Conservation (phyloP, 352 stramenopile species). For the Phytophthora melonis region DNA sequence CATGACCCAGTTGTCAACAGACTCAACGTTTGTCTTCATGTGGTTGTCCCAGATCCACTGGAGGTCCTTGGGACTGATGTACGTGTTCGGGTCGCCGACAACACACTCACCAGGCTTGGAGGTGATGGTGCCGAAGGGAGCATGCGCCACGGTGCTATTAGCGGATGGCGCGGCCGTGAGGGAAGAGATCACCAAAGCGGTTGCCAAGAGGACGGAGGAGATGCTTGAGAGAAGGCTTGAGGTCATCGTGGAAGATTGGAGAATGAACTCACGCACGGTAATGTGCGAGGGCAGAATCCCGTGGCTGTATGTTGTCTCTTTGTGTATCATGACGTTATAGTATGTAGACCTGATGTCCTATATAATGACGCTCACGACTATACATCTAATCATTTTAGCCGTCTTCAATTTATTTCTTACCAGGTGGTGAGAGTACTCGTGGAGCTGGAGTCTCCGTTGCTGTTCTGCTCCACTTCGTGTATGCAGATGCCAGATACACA, state of each 20-base stretch:
- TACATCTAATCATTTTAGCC: too few relatives aligned
- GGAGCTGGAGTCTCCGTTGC: too few relatives aligned
- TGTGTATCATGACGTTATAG: too few relatives aligned
- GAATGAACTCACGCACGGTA: not conserved
- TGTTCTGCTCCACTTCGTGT: too few relatives aligned
- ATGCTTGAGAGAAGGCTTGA: constrained; percentile 15
- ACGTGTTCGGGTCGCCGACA: constrained; percentile 17
- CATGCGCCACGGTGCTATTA: constrained; percentile 14
- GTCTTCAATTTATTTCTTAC: too few relatives aligned
- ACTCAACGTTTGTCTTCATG: not conserved
- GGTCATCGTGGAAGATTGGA: constrained; percentile 10
- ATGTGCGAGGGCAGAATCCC: too few relatives aligned
- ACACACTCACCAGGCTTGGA: constrained; percentile 7
- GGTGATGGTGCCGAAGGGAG: constrained; percentile 35
- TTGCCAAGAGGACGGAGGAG: constrained; percentile 5
- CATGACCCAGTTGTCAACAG: constrained; percentile 22
- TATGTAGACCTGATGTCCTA: too few relatives aligned
- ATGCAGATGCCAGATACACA: too few relatives aligned
- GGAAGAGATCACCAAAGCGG: not conserved
- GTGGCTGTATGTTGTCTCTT: too few relatives aligned
- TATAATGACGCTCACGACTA: too few relatives aligned
- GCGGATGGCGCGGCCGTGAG: not conserved
- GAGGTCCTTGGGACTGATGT: constrained; percentile 22
- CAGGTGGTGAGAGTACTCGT: too few relatives aligned
- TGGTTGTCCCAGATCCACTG: constrained; percentile 37